These are phyloP conservation scores for Syncephalastrum monosporum DNA, from an alignment of 371 early-diverging fungal species.

Conservation along the genomic window DNA sequence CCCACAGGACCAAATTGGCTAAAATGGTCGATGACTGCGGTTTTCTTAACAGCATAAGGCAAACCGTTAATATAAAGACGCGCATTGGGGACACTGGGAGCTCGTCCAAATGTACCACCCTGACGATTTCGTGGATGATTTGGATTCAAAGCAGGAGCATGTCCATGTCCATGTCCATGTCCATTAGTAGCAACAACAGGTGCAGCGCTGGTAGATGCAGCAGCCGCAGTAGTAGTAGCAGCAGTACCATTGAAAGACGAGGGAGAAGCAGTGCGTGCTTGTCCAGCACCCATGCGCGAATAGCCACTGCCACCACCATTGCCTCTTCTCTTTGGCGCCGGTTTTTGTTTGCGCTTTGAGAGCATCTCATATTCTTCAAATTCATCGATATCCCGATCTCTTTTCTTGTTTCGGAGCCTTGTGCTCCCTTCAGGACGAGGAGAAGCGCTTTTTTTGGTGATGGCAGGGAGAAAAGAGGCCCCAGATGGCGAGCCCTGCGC, in stretches of 20 bases:
- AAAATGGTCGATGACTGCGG: conserved; percentile 40
- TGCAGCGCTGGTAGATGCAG: conserved; percentile 1
- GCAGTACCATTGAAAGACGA: conserved; percentile 10
- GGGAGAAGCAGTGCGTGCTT: neutral
- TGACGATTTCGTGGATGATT: no score
- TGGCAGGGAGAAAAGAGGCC: no score
- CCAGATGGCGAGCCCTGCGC: conserved; percentile 4
- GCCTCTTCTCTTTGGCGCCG: conserved; percentile 10
- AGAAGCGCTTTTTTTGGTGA: no score
- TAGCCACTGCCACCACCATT: neutral
- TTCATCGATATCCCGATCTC: conserved; percentile 36
- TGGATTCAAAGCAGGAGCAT: conserved; percentile 2
- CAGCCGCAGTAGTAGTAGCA: conserved; percentile 5
- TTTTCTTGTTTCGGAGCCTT: conserved; percentile 1
- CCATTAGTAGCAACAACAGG: conserved; percentile 1
- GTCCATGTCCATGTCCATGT: neutral
- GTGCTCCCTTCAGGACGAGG: no score
- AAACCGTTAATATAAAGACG: conserved; percentile 14
- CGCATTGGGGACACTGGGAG: conserved; percentile 2
- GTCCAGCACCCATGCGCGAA: neutral
- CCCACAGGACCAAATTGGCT: conserved; percentile 45
- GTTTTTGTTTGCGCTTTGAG: conserved; percentile 25
- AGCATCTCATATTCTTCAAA: conserved; percentile 51
- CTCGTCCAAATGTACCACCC: no score
- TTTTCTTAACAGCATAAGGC: conserved; percentile 30